Percentiles rank a stretch among this genome's conserved stretches.
Evolutionary conservation across 139 green algal genomes (phyloP).

Genomic region (Chlorella sp.): DNA sequence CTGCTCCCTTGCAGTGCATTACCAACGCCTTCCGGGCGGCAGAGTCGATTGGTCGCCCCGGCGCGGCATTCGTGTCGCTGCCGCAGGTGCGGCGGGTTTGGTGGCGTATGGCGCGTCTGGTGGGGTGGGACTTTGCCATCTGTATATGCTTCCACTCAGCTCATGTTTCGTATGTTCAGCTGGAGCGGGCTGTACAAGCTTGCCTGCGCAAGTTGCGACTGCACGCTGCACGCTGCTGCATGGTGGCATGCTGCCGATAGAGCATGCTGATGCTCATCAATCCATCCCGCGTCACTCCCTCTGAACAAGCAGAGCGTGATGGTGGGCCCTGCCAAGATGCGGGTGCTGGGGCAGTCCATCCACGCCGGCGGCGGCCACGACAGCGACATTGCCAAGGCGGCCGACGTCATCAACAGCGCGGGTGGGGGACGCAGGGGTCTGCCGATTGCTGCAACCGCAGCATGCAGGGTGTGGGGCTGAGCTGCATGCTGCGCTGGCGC

Average conservation of each 20-base stretch:
- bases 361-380: background rate
- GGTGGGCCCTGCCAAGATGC: background rate
- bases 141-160: too few relatives aligned
- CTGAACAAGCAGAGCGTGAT: slow-evolving; percentile 13
- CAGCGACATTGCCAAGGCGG: slow-evolving; percentile 1
- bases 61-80: slow-evolving; percentile 28
- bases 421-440: too few relatives aligned
- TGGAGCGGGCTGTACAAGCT: too few relatives aligned
- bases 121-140: too few relatives aligned
- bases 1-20: background rate
- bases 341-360: background rate
- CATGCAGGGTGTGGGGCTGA: background rate
- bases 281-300: too few relatives aligned
- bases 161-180: too few relatives aligned
- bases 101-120: too few relatives aligned
- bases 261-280: too few relatives aligned
- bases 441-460: too few relatives aligned
- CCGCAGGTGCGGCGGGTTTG: background rate
- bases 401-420: background rate
- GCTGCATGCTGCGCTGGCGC: background rate
- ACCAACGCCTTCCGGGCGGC: slow-evolving; percentile 20
- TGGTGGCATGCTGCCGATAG: too few relatives aligned
- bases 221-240: too few relatives aligned
- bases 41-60: slow-evolving; percentile 17
- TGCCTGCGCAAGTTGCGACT: too few relatives aligned